phyloP scores from a whole-genome alignment of 129 eudicot genomes.

The Dittrichia graveolens region DNA sequence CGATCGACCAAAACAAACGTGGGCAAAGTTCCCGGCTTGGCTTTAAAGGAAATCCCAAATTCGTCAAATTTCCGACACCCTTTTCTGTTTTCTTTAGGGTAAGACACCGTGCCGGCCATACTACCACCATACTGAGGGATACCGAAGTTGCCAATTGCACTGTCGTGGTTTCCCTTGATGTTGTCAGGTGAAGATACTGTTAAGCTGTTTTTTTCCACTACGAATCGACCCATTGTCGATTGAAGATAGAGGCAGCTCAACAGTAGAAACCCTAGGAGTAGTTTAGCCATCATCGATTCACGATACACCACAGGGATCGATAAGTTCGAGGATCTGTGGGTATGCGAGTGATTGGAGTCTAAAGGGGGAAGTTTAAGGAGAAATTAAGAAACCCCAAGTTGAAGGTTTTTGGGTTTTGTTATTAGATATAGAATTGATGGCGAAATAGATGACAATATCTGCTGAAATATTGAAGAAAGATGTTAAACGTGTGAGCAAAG shows the following conservation, averaged over 20 bases:
- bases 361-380: not conserved
- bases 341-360: slow-evolving; percentile 8
- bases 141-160: slow-evolving; percentile 96
- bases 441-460: slow-evolving; percentile 17
- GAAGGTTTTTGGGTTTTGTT: slow-evolving; percentile 20
- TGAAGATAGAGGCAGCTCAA: slow-evolving; percentile 32
- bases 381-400: slow-evolving; percentile 15
- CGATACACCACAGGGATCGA: slow-evolving; percentile 16
- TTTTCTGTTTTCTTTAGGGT: slow-evolving; percentile 82
- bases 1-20: slow-evolving; percentile 86
- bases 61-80: slow-evolving; percentile 69
- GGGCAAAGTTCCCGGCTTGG: slow-evolving; percentile 85
- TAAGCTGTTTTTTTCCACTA: slow-evolving; percentile 87
- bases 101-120: slow-evolving; percentile 84
- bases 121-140: slow-evolving; percentile 95
- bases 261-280: slow-evolving; percentile 45
- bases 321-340: slow-evolving; percentile 27
- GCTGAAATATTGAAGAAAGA: slow-evolving; percentile 29
- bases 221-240: slow-evolving; percentile 50
- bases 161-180: slow-evolving; percentile 73
- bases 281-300: slow-evolving; percentile 31
- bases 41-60: slow-evolving; percentile 65
- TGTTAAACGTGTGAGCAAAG: slow-evolving; percentile 36
- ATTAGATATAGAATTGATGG: slow-evolving; percentile 15
- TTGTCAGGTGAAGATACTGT: slow-evolving; percentile 73